Evolutionary conservation across 1,284 basidiomycete genomes (phyloP).

Genomic region (Melampsora larici-populina): DNA sequence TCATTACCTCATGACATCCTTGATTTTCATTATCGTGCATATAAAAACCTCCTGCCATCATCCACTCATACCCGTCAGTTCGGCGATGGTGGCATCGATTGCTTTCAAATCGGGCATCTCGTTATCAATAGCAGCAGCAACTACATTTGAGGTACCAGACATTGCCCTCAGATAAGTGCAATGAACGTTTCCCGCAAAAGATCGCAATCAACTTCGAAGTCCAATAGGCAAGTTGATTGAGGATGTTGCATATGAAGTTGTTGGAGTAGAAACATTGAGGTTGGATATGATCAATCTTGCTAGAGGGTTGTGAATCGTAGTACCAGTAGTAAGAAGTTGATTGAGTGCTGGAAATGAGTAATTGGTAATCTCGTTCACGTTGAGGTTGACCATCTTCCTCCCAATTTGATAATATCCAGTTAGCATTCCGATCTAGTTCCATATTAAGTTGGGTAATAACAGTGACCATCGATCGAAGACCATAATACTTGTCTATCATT

Average conservation of each 20-base stretch:
- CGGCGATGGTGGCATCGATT: too few species aligned
- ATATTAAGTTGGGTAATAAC: conserved; percentile 56
- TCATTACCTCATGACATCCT: too few species aligned
- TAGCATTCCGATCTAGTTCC: conserved; percentile 51
- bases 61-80: too few species aligned
- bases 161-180: conserved; percentile 12
- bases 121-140: conserved; percentile 57
- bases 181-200: too few species aligned
- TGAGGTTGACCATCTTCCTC: conserved; percentile 47
- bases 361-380: conserved; percentile 31
- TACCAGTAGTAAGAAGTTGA: conserved; percentile 2
- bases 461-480: too few species aligned
- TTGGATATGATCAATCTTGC: background rate
- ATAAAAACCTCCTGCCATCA: too few species aligned
- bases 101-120: too few species aligned
- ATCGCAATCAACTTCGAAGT: conserved; percentile 27
- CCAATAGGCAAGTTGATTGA: conserved; percentile 25
- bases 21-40: conserved; percentile 68
- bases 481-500: too few species aligned
- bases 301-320: background rate
- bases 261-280: background rate
- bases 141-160: conserved; percentile 16
- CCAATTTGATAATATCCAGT: conserved; percentile 50
- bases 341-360: conserved; percentile 16
- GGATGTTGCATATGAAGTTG: background rate